Percentiles rank a stretch among this genome's conserved stretches.
Conservation (phyloP, 306 rosid genomes). For the Medicago truncatula region DNA sequence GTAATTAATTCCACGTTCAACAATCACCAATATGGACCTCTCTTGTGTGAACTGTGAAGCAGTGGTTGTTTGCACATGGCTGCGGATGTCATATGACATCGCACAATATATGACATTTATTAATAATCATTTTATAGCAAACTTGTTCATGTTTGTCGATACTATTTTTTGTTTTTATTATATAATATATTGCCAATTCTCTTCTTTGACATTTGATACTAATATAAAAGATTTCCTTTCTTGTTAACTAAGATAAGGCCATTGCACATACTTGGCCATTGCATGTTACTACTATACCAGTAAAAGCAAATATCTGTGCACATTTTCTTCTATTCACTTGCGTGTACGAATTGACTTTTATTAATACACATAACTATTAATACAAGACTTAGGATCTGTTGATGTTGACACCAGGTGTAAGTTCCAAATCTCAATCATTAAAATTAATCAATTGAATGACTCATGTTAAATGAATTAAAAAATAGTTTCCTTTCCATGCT, state of each 20-base stretch:
- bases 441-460: too few relatives aligned
- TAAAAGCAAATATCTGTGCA: constrained; percentile 1
- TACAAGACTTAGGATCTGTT: too few relatives aligned
- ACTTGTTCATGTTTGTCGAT: constrained; percentile 36
- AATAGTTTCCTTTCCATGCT: too few relatives aligned
- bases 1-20: not conserved
- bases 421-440: too few relatives aligned
- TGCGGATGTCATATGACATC: constrained; percentile 47
- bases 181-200: not conserved
- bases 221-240: constrained; percentile 39
- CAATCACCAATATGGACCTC: constrained; percentile 16
- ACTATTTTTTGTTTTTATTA: not conserved
- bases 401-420: too few relatives aligned
- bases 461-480: too few relatives aligned
- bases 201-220: constrained; percentile 23
- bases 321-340: constrained; percentile 33
- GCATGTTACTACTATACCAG: constrained; percentile 51
- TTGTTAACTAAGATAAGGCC: constrained; percentile 45
- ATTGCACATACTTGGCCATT: constrained; percentile 42
- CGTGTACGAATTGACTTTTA: constrained; percentile 37
- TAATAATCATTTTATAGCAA: constrained; percentile 20
- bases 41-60: constrained; percentile 36
- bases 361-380: not conserved
- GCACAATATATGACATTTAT: constrained; percentile 48
- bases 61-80: constrained; percentile 19